Base-by-base conservation (phyloP, 1,284 basidiomycete species). In the Fistulina hepatica region DNA sequence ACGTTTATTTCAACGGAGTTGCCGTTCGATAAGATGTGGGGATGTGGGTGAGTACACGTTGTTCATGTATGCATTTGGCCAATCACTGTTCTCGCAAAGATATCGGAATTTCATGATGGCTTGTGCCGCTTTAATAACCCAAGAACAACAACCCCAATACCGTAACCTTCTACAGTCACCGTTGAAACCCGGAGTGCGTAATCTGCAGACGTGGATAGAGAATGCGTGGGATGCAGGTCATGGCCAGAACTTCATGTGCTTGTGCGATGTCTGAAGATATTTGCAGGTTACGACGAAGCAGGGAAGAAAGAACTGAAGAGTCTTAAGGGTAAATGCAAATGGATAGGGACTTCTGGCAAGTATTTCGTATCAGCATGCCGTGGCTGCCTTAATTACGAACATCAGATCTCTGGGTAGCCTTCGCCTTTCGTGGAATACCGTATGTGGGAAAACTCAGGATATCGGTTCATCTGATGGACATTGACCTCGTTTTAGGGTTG, bases 101-200 rank as follows among this genome's bases (percentile, higher is more conserved):
- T 91, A 92, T 53, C 78, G 88, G 21, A 92, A 91, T 53, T 89
- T 81, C 49, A 49, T 86, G 40, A 92, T 93, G 81, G 65, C 69
- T 4, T 86, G 88, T 45, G 66, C 81, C 1, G 69, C 76, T 5
- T 65, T 92, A 12, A 71, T 83, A 62, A 65, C 67, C 31, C 84
- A 88, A 52, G 53, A 56, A 37, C 41, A 55, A 6, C 78, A 82
- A 51, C 69, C 71, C 0, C 41, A 65, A 41, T 88, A 88, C 52
- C 69, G 67, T 41, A 44, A 37, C 17, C 41, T 45, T 16, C 23
- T 47, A n/a, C 39, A 47, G 9, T 4, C 35, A 6, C 72, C 73
- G 5, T 58, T 64, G 5, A 58, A 72, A 2, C 88, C 86, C 2
- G 67, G 85, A 9, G 69, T 92, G 5, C 64, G 76, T 8, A 76